A percentile compares a stretch with the other conserved stretches of the same genome.
Evolutionary conservation across 768 basidiomycete species (phyloP).

Genomic region (Crucibulum laeve): DNA sequence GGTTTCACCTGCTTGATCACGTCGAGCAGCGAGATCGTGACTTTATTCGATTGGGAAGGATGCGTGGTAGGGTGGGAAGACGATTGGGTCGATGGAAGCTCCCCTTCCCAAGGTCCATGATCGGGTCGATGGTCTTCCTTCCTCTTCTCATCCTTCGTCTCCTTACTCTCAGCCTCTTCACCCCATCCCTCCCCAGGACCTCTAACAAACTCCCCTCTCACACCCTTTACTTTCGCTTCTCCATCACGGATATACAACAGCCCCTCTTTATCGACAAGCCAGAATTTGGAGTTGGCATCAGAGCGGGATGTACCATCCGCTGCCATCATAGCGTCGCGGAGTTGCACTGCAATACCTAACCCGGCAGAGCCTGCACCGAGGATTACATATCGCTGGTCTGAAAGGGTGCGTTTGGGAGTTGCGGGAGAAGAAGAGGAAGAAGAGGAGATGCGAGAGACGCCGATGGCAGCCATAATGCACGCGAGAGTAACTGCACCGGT

Average conservation of each 20-base stretch:
- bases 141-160: too few relatives aligned
- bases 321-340: conserved; percentile 71
- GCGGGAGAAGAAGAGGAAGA: conserved; percentile 2
- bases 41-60: conserved; percentile 23
- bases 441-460: conserved; percentile 31
- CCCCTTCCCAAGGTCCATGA: too few relatives aligned
- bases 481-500: conserved; percentile 75
- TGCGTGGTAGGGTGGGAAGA: neutral
- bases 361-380: conserved; percentile 84
- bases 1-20: conserved; percentile 71
- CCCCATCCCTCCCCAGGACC: conserved; percentile 55
- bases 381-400: conserved; percentile 73
- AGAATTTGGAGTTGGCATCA: conserved; percentile 66
- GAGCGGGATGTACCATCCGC: conserved; percentile 44
- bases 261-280: conserved; percentile 59
- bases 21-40: conserved; percentile 54
- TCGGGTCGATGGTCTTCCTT: too few relatives aligned
- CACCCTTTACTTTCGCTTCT: conserved; percentile 22
- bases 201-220: conserved; percentile 50
- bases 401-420: too few relatives aligned
- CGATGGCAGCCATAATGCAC: conserved; percentile 62
- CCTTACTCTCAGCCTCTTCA: conserved; percentile 16
- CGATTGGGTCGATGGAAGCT: too few relatives aligned
- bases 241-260: conserved; percentile 14
- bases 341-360: conserved; percentile 70